These are phyloP conservation scores for Papiliotrema terrestris DNA, from an alignment of 1,284 basidiomycete species.

Conservation along the genomic window DNA sequence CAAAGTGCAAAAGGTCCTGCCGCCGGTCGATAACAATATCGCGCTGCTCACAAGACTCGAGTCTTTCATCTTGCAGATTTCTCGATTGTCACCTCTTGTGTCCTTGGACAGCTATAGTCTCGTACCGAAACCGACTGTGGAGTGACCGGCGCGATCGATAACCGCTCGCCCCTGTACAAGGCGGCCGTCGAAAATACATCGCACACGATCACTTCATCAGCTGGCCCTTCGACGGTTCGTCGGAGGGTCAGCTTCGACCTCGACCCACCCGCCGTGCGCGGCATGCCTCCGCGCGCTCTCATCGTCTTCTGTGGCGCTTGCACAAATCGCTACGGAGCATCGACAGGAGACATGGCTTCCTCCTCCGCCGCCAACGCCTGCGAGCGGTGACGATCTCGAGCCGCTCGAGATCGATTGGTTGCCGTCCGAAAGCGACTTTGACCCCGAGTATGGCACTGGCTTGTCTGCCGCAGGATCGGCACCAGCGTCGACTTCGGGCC, in stretches of 20 bases:
- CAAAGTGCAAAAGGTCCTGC: too few species aligned
- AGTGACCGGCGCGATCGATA: too few species aligned
- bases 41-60: too few species aligned
- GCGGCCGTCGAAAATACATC: background rate
- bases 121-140: too few species aligned
- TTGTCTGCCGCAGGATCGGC: background rate
- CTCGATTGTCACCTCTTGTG: too few species aligned
- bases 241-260: background rate
- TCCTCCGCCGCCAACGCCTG: background rate
- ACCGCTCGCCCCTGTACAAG: too few species aligned
- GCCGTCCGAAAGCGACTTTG: too few species aligned
- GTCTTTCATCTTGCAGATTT: too few species aligned
- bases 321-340: background rate
- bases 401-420: background rate
- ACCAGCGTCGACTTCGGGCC: background rate
- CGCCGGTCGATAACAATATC: too few species aligned
- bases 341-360: background rate
- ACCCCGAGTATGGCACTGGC: background rate
- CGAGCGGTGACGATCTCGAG: background rate
- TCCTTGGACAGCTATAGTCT: too few species aligned
- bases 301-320: background rate
- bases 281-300: background rate
- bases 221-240: constrained; percentile 1
- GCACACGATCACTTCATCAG: background rate
- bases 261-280: background rate